Evolutionary conservation across 139 green algal genomes (phyloP), one percentile per base, ranked within the genome.

Genomic region (Pedinophyceae sp.): DNA sequence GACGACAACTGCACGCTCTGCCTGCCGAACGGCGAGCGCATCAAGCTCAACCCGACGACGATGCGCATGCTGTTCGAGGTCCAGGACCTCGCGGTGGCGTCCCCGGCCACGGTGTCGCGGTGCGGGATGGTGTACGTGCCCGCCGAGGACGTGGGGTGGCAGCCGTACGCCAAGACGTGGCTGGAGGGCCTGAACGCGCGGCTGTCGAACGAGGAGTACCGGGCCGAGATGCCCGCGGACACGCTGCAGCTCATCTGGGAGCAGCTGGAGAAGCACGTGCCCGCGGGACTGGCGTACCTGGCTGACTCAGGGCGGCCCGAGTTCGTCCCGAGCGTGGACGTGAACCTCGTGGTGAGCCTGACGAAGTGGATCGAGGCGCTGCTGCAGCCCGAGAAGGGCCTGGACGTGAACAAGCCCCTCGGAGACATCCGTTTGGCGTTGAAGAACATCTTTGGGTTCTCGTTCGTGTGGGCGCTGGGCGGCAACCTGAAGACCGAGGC

Each of bases 1-100:
- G 81, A 89, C 60, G 81, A 89, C 70, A 89, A 87, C 66, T 84
- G 76, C 68, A 83, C 69, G 48, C 68, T 90, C 28, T 90, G 78
- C 68, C 52, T 89, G 49, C 77, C 81, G 43, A 91, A 87, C 54
- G 81, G 81, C 30, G 79, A 91, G 70, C 73, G 81, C 60, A 91
- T 91, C 64, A 87, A 85, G 72, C 73, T 91, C 52, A 78, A 84
- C 58, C 64, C 75, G 16, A 40, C 17, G 3, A 73, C 75, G 27
- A 82, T 88, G 75, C 62, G 82, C n/a, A 78, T 87, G 79, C 68
- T 91, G 30, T 91, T 88, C 52, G 82, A 91, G 72, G 82, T 91
- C 27, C 56, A 80, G 50, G 82, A 86, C 71, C 66, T 91, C 41
- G 63, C 64, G 13, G 71, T 79, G 18, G 79, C 81, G 4, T 84